Evolutionary conservation across 2,329 filamentous ascomycete genomes (phyloP).

Genomic region (Stagonosporopsis tanaceti): DNA sequence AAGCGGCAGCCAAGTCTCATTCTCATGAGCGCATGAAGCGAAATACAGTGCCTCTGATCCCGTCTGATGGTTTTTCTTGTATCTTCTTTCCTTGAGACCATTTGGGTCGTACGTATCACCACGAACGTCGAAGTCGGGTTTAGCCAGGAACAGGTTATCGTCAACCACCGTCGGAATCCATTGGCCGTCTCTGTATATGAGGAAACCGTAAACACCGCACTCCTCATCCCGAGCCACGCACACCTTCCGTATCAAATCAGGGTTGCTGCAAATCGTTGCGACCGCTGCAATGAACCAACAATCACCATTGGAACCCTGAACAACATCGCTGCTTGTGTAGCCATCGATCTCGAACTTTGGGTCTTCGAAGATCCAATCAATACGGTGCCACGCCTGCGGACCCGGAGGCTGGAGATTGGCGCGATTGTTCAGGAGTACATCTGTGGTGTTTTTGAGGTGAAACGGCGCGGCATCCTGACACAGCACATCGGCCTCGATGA

Average conservation of each 20-base stretch:
- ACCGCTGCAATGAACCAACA: slow-evolving; percentile 87
- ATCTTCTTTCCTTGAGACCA: slow-evolving; percentile 64
- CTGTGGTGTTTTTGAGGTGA: slow-evolving; percentile 63
- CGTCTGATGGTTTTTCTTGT: slow-evolving; percentile 73
- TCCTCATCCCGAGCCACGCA: slow-evolving; percentile 77
- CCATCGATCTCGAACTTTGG: slow-evolving; percentile 80
- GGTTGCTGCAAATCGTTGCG: slow-evolving; percentile 76
- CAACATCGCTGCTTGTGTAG: slow-evolving; percentile 77
- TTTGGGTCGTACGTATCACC: slow-evolving; percentile 71
- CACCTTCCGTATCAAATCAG: slow-evolving; percentile 72
- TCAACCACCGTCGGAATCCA: slow-evolving; percentile 93
- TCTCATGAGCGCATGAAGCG: slow-evolving; percentile 74
- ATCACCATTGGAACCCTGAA: slow-evolving; percentile 79
- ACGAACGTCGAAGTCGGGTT: slow-evolving; percentile 78
- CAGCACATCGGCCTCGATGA: slow-evolving; percentile 34
- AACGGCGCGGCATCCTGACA: slow-evolving; percentile 26
- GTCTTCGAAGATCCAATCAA: slow-evolving; percentile 77
- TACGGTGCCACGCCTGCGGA: slow-evolving; percentile 33
- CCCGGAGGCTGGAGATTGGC: neutral
- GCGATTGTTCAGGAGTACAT: slow-evolving; percentile 57
- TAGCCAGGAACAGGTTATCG: slow-evolving; percentile 83
- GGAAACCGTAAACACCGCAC: slow-evolving; percentile 84
- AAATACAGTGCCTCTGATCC: slow-evolving; percentile 81
- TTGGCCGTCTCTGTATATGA: slow-evolving; percentile 70
- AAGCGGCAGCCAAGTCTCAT: slow-evolving; percentile 83